Conservation (phyloP, 768 basidiomycete species). For the Kwoniella sp. region DNA sequence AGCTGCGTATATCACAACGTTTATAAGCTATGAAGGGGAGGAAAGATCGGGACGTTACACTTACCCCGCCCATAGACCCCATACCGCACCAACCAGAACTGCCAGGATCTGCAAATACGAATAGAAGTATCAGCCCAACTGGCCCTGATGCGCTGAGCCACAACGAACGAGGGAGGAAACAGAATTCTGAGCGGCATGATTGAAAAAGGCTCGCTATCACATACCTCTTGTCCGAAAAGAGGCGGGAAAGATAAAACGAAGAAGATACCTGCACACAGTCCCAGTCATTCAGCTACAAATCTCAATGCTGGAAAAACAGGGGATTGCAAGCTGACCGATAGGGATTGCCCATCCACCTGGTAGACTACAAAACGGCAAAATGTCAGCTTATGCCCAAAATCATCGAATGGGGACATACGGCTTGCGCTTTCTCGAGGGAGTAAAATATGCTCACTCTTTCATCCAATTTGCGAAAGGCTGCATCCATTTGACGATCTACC, state of each 20-base stretch:
- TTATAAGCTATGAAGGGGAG: too few species aligned
- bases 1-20: neutral
- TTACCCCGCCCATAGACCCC: slow-evolving; percentile 55
- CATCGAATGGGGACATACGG: too few species aligned
- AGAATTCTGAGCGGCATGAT: too few species aligned
- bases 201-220: neutral
- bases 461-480: slow-evolving; percentile 69
- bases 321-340: slow-evolving; percentile 59
- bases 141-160: too few species aligned
- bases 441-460: slow-evolving; percentile 58
- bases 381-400: too few species aligned
- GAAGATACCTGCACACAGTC: slow-evolving; percentile 61
- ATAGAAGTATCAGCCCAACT: neutral
- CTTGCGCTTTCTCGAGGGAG: too few species aligned
- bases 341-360: slow-evolving; percentile 72
- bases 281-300: too few species aligned
- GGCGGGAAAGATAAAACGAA: slow-evolving; percentile 88
- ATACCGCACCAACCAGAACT: slow-evolving; percentile 55
- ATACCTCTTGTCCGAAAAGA: slow-evolving; percentile 77
- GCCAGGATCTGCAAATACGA: slow-evolving; percentile 42
- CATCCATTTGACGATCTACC: slow-evolving; percentile 71
- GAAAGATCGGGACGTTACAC: too few species aligned
- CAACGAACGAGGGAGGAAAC: too few species aligned
- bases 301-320: too few species aligned
- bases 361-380: slow-evolving; percentile 44